Conservation (phyloP, 169 alveolate genomes). For the Eimeria mitis region DNA sequence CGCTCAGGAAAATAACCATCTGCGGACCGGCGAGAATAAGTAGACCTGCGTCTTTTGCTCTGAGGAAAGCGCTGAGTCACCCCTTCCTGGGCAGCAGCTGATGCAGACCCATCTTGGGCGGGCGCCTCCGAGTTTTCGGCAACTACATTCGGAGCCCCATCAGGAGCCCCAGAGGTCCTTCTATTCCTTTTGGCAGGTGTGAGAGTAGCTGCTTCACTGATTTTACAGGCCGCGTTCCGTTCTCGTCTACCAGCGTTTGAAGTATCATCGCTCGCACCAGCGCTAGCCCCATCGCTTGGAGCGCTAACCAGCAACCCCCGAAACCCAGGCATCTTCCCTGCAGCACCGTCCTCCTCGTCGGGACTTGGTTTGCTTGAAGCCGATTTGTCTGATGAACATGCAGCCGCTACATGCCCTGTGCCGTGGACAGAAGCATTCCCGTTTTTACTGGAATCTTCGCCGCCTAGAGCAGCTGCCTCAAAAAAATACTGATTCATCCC, state of each 20-base stretch:
- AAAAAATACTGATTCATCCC: conserved; percentile 77
- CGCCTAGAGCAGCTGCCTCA: conserved; percentile 71
- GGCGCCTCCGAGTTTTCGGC: conserved; percentile 53
- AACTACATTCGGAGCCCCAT: conserved; percentile 34
- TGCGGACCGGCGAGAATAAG: conserved; percentile 69
- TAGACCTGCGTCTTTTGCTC: conserved; percentile 56
- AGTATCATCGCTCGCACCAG: conserved; percentile 21
- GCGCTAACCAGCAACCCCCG: conserved; percentile 66
- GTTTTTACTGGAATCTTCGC: conserved; percentile 57
- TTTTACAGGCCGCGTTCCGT: conserved; percentile 13
- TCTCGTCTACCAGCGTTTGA: conserved; percentile 48
- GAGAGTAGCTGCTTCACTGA: conserved; percentile 43
- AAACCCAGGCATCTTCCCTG: conserved; percentile 78
- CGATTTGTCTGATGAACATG: conserved; percentile 36
- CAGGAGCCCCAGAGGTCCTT: conserved; percentile 70
- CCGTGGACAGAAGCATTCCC: conserved; percentile 27
- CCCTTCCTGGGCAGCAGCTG: conserved; percentile 40
- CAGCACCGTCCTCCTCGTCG: conserved; percentile 22
- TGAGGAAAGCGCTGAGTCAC: conserved; percentile 24
- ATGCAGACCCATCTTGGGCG: conserved; percentile 52
- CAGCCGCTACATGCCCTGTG: conserved; percentile 26
- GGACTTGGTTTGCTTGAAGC: conserved; percentile 49
- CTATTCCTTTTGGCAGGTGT: conserved; percentile 80
- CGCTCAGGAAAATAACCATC: conserved; percentile 44
- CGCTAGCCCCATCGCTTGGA: conserved; percentile 33